These are phyloP conservation scores for Chalciporus piperatus DNA, from an alignment of 768 basidiomycete species.

Conservation along the genomic window DNA sequence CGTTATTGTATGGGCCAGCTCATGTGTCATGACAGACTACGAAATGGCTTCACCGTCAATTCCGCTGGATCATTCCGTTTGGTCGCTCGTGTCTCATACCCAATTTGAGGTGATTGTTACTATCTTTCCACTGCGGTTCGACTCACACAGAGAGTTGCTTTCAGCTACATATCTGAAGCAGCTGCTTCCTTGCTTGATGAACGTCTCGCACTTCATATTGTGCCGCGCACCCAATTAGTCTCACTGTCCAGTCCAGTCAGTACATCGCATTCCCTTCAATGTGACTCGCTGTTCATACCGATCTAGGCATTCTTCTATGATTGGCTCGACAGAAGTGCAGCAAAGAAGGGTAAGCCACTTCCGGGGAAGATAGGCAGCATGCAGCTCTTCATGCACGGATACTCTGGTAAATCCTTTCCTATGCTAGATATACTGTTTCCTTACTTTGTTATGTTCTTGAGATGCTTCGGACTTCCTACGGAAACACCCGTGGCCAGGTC, in stretches of 20 bases:
- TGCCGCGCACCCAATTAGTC: constrained; percentile 82
- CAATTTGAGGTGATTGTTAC: constrained; percentile 62
- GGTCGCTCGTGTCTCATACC: constrained; percentile 88
- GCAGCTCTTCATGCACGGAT: constrained; percentile 87
- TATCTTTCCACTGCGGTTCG: background rate
- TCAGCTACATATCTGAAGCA: constrained; percentile 84
- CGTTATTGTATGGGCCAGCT: background rate
- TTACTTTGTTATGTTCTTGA: constrained; percentile 21
- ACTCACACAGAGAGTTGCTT: background rate
- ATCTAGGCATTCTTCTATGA: constrained; percentile 86
- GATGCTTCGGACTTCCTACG: constrained; percentile 88
- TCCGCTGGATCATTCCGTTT: constrained; percentile 88
- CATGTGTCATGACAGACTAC: constrained; percentile 54
- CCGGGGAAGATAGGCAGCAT: constrained; percentile 90
- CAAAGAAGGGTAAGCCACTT: constrained; percentile 78
- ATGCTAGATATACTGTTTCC: background rate
- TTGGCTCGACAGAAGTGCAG: constrained; percentile 80
- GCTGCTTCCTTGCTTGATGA: constrained; percentile 83
- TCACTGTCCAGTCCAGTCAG: constrained; percentile 70
- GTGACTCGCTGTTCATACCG: constrained; percentile 1
- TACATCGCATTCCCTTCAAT: background rate
- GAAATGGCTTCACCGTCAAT: constrained; percentile 87
- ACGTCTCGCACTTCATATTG: constrained; percentile 72
- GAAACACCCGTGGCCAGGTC: constrained; percentile 85
- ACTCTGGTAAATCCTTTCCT: constrained; percentile 47